A percentile compares a stretch with the other conserved stretches of the same genome.
phyloP scores from a whole-genome alignment of 2,329 filamentous ascomycete genomes.

The Colletotrichum sidae region DNA sequence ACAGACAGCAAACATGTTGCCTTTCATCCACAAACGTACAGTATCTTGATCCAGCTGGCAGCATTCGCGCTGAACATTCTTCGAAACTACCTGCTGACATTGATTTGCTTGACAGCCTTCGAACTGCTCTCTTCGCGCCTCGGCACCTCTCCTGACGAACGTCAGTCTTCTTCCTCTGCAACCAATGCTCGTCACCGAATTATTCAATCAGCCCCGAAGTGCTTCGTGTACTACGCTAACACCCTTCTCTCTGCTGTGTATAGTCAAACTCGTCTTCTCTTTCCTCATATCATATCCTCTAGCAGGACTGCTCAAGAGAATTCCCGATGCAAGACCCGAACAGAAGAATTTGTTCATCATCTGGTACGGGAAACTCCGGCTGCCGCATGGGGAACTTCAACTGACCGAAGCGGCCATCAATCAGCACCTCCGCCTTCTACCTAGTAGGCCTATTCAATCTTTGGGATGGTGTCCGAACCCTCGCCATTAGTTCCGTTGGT shows the following conservation, averaged over 20 bases:
- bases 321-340: conserved; percentile 86
- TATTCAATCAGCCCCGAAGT: no score
- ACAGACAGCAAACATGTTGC: conserved; percentile 41
- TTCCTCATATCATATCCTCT: conserved; percentile 95
- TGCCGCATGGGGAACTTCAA: background rate
- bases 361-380: conserved; percentile 58
- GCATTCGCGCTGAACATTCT: background rate
- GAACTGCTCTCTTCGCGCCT: conserved; percentile 53
- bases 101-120: conserved; percentile 52
- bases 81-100: conserved; percentile 3
- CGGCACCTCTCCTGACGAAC: conserved; percentile 59
- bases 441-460: conserved; percentile 93
- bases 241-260: background rate
- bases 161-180: conserved; percentile 47
- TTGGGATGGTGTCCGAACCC: conserved; percentile 84
- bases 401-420: conserved; percentile 4
- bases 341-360: conserved; percentile 92
- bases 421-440: conserved; percentile 86
- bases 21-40: conserved; percentile 44
- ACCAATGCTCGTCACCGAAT: conserved; percentile 43
- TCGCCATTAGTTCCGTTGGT: conserved; percentile 82
- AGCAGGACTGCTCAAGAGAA: conserved; percentile 86
- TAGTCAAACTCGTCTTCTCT: conserved; percentile 92
- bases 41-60: background rate
- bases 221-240: no score